Evolutionary conservation across 148 eudicot species (phyloP).

Genomic region (Pouteria glomerata): DNA sequence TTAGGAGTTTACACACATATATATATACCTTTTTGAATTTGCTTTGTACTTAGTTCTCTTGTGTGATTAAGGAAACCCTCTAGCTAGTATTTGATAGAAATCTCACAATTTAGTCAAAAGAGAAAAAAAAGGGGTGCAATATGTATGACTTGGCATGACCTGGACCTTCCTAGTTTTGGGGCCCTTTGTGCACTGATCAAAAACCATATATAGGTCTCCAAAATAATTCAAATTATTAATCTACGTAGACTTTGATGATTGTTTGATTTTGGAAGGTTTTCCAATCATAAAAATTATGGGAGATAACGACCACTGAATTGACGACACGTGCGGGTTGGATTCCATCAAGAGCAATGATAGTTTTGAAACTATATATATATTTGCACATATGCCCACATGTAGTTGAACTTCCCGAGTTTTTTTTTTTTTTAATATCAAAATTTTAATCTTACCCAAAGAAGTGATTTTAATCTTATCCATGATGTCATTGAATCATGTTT

Average conservation of each 20-base stretch:
- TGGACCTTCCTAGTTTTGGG: neutral
- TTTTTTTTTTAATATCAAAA: no score
- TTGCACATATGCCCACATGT: no score
- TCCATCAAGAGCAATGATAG: no score
- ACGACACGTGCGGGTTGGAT: neutral
- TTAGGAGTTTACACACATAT: no score
- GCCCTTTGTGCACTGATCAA: neutral
- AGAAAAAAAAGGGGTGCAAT: neutral
- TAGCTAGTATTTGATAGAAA: no score
- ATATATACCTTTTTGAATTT: neutral
- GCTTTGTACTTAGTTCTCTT: neutral
- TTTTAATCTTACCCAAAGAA: no score
- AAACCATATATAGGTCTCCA: neutral
- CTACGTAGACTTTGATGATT: neutral
- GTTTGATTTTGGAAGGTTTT: neutral
- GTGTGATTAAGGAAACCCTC: no score
- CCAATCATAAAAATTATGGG: neutral
- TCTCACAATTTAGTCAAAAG: no score
- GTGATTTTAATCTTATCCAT: no score
- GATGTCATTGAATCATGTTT: no score
- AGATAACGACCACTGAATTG: neutral
- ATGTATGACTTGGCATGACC: neutral
- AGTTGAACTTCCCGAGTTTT: no score
- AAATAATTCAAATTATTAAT: neutral
- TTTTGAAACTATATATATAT: no score